Conservation (phyloP, 2,329 filamentous ascomycete species). For the Nemania serpens region DNA sequence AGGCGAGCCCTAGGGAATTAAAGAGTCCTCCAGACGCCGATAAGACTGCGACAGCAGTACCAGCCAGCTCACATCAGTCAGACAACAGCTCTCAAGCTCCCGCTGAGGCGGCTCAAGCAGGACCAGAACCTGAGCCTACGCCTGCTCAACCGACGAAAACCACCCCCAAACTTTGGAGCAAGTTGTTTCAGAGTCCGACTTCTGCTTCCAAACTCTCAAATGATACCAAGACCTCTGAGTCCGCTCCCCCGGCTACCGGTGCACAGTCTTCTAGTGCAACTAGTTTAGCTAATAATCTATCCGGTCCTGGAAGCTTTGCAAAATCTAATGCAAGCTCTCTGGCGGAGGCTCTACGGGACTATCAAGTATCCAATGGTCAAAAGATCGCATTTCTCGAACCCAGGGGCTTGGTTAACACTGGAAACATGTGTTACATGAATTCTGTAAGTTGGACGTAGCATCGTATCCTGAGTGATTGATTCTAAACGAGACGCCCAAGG, state of each 20-base stretch:
- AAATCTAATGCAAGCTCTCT: constrained; percentile 48
- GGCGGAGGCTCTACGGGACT: constrained; percentile 73
- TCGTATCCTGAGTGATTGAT: background rate
- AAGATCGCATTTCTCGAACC: constrained; percentile 87
- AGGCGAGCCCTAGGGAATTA: constrained; percentile 42
- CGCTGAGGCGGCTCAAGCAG: constrained; percentile 25
- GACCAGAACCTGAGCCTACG: constrained; percentile 37
- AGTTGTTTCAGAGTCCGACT: constrained; percentile 42
- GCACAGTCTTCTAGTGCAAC: constrained; percentile 34
- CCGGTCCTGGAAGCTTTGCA: constrained; percentile 44
- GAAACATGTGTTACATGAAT: constrained; percentile 99
- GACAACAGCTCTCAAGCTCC: constrained; percentile 24
- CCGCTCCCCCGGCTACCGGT: constrained; percentile 30
- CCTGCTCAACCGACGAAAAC: constrained; percentile 41
- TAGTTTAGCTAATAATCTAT: constrained; percentile 32
- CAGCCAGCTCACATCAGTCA: constrained; percentile 16
- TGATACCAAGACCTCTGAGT: constrained; percentile 34
- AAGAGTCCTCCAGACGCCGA: constrained; percentile 32
- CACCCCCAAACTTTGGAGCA: constrained; percentile 47
- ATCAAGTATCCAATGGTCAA: constrained; percentile 66
- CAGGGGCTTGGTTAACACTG: constrained; percentile 91
- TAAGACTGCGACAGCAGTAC: constrained; percentile 29
- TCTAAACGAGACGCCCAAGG: constrained; percentile 55
- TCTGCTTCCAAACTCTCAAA: constrained; percentile 31
- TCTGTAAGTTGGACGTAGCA: constrained; percentile 67